Evolutionary conservation across 2,329 filamentous ascomycete genomes (phyloP), one percentile per base, ranked within the genome.

Genomic region (Colletotrichum sp.): DNA sequence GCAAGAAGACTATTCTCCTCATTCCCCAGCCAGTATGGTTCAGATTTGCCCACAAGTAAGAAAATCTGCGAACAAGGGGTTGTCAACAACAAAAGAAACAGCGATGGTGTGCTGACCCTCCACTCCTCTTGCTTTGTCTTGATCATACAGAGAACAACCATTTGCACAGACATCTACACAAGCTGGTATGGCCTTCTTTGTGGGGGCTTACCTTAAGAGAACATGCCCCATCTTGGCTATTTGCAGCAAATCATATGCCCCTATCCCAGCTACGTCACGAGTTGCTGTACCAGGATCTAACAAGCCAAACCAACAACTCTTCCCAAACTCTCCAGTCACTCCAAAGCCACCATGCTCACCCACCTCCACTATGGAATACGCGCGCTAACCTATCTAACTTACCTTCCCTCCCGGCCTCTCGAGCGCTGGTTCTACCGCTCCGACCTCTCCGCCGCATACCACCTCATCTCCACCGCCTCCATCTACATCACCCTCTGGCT

Each of bases 361-460:
- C 44, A 49, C n/a, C 10, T 49, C 10, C n/a, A 49, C n/a, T 49
- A 49, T 49, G 44, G 44, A 49, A 13, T 49, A 2, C 44, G 10
- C n/a, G 44, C 44, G n/a, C 44, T 49, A 13, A 49, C 21, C 32
- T 13, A 13, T 10, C 16, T 65, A n/a, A n/a, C 69, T 13, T 6
- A 15, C 64, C 39, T 65, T 15, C 26, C 62, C 39, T 15, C 30
- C 28, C 57, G 32, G 1, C 52, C 49, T 9, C 71, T 76, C 34
- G 52, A 76, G 24, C 13, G 10, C 36, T 13, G 60, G 36, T 66
- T 75, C 60, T 76, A 76, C 39, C 75, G 39, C 34, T 66, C 75
- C 12, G 52, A 39, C 67, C 6, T 76, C 24, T 75, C 44, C 52
- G 16, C 49, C 1, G 62, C 63, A 5, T 76, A 71, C 55, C 66